Evolutionary conservation across 805 yeast genomes (phyloP), one percentile per base, ranked within the genome.

Genomic region (Wickerhamomyces canadensis): DNA sequence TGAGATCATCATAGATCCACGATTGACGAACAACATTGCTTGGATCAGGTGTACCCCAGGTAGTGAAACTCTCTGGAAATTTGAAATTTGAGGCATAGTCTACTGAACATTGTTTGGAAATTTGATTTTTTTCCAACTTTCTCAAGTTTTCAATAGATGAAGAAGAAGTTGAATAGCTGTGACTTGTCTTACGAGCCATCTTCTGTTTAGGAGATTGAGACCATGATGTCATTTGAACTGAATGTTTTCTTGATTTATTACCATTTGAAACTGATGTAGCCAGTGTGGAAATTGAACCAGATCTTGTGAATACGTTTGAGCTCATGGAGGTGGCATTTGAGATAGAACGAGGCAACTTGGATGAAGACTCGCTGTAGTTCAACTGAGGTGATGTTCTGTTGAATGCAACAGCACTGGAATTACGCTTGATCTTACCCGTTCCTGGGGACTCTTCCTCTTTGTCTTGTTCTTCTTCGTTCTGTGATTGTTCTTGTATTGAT

Each of bases 31-130:
- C 51, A 17, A 40, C 51, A 21, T 47, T 46, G 11, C 34, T 19
- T 6, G 42, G 43, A 10, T 50, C 48, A 6, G 55, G 54, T 0
- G 55, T 51, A 4, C 37, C 51, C 57, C 57, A 51, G 6, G 34
- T 8, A 15, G 35, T 26, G 13, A 39, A 21, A 10, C 33, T 19
- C 10, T 27, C 32, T 14, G 40, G 40, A 27, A 31, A 32, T 27
- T 31, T 31, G 24, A 21, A 33, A 23, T 27, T 19, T 2, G 47
- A 27, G 6, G 37, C 21, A 29, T 49, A 44, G n/a, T 40, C 39
- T 6, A 26, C 33, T 8, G 47, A 35, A 28, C 50, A 47, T 37
- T 47, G 51, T 24, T 45, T 51, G 6, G 39, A 26, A 23, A 49
- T 41, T 36, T 51, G 57, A 18, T 31, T 39, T 33, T 51, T 46